These are phyloP conservation scores for Gloeostereum incarnatum DNA, from an alignment of 768 basidiomycete species.

Conservation along the genomic window DNA sequence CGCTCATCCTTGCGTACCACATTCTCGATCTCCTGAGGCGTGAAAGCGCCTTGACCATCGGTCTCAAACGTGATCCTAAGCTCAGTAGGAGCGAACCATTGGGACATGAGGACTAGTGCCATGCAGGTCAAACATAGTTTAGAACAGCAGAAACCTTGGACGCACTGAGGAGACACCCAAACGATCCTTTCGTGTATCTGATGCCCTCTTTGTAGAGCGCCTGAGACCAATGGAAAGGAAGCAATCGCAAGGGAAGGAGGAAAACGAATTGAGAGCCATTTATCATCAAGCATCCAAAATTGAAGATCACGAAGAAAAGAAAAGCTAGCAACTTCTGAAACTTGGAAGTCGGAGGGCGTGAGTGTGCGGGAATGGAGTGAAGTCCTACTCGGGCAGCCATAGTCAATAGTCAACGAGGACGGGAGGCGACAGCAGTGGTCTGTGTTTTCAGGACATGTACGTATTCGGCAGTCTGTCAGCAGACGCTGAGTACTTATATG, in stretches of 20 bases:
- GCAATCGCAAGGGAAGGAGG: constrained; percentile 54
- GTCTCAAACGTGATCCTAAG: constrained; percentile 68
- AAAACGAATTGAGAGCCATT: constrained; percentile 66
- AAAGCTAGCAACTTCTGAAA: constrained; percentile 35
- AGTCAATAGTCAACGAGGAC: too few species aligned
- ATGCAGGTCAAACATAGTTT: constrained; percentile 1
- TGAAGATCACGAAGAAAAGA: constrained; percentile 49
- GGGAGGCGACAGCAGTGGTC: too few species aligned
- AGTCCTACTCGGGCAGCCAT: constrained; percentile 5
- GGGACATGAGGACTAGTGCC: constrained; percentile 60
- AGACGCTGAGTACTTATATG: too few species aligned
- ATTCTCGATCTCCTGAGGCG: constrained; percentile 44
- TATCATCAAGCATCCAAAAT: constrained; percentile 57
- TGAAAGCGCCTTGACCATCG: constrained; percentile 55
- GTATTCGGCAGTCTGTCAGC: too few species aligned
- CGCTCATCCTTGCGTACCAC: constrained; percentile 45
- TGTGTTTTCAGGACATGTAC: too few species aligned
- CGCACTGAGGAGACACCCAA: constrained; percentile 67
- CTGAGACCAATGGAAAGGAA: constrained; percentile 50
- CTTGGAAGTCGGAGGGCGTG: constrained; percentile 49
- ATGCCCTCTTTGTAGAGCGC: constrained; percentile 61
- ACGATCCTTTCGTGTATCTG: constrained; percentile 75
- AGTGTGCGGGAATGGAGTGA: constrained; percentile 41
- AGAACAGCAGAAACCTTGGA: constrained; percentile 7
- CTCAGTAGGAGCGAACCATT: constrained; percentile 75